Percentiles rank a stretch among this genome's conserved stretches.
Evolutionary conservation across 352 stramenopile genomes (phyloP).

Genomic region (Globisporangium megalacanthum): DNA sequence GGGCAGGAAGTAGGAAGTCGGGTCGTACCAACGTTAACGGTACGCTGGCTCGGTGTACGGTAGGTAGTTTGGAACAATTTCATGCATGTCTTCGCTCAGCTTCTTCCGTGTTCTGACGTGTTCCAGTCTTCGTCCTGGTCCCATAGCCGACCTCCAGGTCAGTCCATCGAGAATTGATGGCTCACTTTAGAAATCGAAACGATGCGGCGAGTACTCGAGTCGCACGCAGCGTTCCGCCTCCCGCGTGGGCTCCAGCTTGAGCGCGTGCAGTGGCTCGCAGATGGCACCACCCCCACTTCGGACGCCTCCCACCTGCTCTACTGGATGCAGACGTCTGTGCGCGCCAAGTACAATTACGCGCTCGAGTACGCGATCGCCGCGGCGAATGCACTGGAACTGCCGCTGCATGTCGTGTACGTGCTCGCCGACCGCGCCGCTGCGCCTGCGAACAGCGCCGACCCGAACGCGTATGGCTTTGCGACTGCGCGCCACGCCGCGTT

Average conservation of each 20-base stretch:
- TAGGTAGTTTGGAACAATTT: too few relatives aligned
- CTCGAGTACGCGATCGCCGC: slow-evolving; percentile 72
- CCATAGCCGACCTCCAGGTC: too few relatives aligned
- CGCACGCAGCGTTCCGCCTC: slow-evolving; percentile 27
- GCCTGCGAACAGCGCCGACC: slow-evolving; percentile 22
- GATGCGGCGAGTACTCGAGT: slow-evolving; percentile 50
- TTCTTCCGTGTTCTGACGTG: slow-evolving; percentile 3
- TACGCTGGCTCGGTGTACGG: too few relatives aligned
- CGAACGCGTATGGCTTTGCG: slow-evolving; percentile 54
- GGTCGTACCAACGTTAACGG: too few relatives aligned
- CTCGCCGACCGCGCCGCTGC: slow-evolving; percentile 54
- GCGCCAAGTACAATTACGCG: slow-evolving; percentile 77
- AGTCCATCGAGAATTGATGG: too few relatives aligned
- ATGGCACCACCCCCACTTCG: neutral
- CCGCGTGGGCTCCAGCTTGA: slow-evolving; percentile 57
- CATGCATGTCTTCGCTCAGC: too few relatives aligned
- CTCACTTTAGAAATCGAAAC: neutral
- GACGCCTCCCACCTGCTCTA: slow-evolving; percentile 47
- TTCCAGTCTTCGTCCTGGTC: slow-evolving; percentile 1
- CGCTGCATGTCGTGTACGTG: slow-evolving; percentile 73
- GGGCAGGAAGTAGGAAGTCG: too few relatives aligned
- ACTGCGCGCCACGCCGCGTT: slow-evolving; percentile 76
- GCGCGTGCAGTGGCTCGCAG: slow-evolving; percentile 57
- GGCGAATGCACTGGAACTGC: slow-evolving; percentile 55
- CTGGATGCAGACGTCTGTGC: slow-evolving; percentile 87